Conservation (phyloP, 768 basidiomycete species). For the Xerocomellus chrysenteron region DNA sequence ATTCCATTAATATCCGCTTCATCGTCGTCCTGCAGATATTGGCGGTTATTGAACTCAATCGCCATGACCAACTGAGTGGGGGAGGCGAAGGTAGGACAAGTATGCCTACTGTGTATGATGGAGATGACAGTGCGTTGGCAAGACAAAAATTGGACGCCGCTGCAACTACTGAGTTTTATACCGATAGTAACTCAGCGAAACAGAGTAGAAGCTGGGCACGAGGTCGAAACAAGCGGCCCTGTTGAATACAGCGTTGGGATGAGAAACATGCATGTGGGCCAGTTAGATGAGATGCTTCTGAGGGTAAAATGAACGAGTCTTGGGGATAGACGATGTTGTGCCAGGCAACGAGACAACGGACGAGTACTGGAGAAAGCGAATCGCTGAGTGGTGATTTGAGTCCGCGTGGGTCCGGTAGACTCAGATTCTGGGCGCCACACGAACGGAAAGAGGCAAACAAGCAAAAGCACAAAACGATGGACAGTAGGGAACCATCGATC, state of each 20-base stretch:
- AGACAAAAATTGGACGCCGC: conserved; percentile 39
- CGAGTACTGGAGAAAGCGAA: conserved; percentile 8
- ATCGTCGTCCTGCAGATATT: conserved; percentile 22
- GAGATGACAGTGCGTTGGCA: conserved; percentile 36
- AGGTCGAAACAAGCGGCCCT: conserved; percentile 35
- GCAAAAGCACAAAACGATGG: conserved; percentile 8
- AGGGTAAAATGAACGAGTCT: conserved; percentile 12
- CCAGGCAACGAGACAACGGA: background rate
- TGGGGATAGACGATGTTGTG: conserved; percentile 7
- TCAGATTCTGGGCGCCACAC: conserved; percentile 22
- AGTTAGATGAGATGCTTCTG: conserved; percentile 16
- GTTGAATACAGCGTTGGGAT: conserved; percentile 24
- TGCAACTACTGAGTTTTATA: conserved; percentile 40
- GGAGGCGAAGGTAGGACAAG: conserved; percentile 7
- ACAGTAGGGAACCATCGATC: conserved; percentile 15
- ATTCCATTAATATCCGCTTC: conserved; percentile 9
- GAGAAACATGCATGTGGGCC: conserved; percentile 19
- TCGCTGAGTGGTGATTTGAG: conserved; percentile 28
- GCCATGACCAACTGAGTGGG: conserved; percentile 23
- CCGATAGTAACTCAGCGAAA: conserved; percentile 40
- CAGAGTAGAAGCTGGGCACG: conserved; percentile 39
- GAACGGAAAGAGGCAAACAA: conserved; percentile 11
- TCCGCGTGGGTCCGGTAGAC: conserved; percentile 23
- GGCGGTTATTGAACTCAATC: conserved; percentile 26
- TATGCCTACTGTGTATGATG: conserved; percentile 24